A percentile compares a stretch with the other conserved stretches of the same genome.
phyloP scores from a whole-genome alignment of 164 flowering plant genomes.

The Vitis amurensis region DNA sequence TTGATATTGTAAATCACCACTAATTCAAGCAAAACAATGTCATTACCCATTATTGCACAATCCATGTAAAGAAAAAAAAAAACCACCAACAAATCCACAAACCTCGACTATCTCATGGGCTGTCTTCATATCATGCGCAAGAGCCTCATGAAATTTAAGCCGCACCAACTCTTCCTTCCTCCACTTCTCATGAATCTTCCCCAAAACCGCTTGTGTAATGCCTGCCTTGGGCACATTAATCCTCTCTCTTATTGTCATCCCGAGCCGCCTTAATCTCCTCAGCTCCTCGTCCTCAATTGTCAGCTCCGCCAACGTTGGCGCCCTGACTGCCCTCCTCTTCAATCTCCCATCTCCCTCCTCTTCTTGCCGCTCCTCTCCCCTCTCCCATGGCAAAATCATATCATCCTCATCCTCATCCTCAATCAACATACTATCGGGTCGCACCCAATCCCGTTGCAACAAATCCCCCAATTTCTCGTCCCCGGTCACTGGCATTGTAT shows the following conservation, averaged over 20 bases:
- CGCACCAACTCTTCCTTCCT: conserved; percentile 85
- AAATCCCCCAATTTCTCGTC: conserved; percentile 82
- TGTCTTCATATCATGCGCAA: conserved; percentile 86
- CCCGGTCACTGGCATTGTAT: conserved; percentile 28
- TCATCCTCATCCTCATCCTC: conserved; percentile 49
- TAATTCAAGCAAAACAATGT: no score
- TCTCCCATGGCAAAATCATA: conserved; percentile 80
- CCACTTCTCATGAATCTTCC: conserved; percentile 87
- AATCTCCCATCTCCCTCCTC: conserved; percentile 30
- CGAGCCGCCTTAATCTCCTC: conserved; percentile 76
- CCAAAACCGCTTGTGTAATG: conserved; percentile 68
- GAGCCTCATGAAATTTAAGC: conserved; percentile 88
- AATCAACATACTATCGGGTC: conserved; percentile 57
- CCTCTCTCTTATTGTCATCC: conserved; percentile 80
- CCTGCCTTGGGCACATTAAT: conserved; percentile 90
- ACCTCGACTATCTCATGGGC: conserved; percentile 95
- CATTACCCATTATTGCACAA: no score
- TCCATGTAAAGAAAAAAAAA: no score
- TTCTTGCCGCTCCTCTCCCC: conserved; percentile 33
- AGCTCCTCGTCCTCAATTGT: conserved; percentile 80
- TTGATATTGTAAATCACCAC: no score
- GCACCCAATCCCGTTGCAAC: conserved; percentile 77
- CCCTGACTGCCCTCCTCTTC: conserved; percentile 51
- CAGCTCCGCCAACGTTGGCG: conserved; percentile 86
- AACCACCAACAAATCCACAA: conserved; percentile 20